A percentile compares a stretch with the other conserved stretches of the same genome.
These are phyloP conservation scores for Aspergillus caelatus DNA, from an alignment of 2,329 filamentous ascomycete genomes.

Conservation along the genomic window DNA sequence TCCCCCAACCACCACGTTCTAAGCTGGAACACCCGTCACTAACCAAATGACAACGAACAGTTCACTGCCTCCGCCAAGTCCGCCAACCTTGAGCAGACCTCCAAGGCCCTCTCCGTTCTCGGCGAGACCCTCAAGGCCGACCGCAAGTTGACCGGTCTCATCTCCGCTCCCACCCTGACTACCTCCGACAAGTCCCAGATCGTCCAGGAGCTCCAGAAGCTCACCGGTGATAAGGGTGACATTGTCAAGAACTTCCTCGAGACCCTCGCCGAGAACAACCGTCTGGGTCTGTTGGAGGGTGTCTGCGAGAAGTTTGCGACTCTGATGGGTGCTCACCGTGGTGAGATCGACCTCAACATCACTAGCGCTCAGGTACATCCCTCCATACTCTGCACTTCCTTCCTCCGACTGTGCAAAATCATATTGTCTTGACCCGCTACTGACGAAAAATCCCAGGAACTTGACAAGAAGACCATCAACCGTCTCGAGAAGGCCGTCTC, in stretches of 20 bases:
- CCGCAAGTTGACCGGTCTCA: slow-evolving; percentile 74
- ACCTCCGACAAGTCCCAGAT: slow-evolving; percentile 81
- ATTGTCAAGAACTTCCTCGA: slow-evolving; percentile 92
- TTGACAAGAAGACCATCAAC: slow-evolving; percentile 82
- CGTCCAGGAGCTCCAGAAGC: slow-evolving; percentile 84
- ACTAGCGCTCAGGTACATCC: slow-evolving; percentile 80
- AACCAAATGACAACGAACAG: slow-evolving; percentile 51
- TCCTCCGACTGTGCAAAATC: background rate
- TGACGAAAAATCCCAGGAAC: slow-evolving; percentile 56
- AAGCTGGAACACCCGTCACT: slow-evolving; percentile 8
- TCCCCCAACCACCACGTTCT: background rate
- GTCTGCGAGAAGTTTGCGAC: slow-evolving; percentile 84
- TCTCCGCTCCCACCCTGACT: slow-evolving; percentile 78
- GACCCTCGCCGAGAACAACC: slow-evolving; percentile 95
- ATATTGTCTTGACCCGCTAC: background rate
- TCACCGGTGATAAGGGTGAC: slow-evolving; percentile 72
- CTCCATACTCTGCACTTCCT: background rate
- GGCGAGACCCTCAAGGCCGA: slow-evolving; percentile 76
- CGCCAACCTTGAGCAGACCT: slow-evolving; percentile 79
- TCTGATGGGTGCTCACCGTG: slow-evolving; percentile 84
- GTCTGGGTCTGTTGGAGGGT: slow-evolving; percentile 77
- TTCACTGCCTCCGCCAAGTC: slow-evolving; percentile 95
- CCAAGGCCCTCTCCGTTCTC: slow-evolving; percentile 76
- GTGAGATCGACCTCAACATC: slow-evolving; percentile 91
- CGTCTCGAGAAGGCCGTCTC: slow-evolving; percentile 84